Evolutionary conservation across 208 protist genomes (phyloP).

Genomic region (Acanthamoeba sp.): DNA sequence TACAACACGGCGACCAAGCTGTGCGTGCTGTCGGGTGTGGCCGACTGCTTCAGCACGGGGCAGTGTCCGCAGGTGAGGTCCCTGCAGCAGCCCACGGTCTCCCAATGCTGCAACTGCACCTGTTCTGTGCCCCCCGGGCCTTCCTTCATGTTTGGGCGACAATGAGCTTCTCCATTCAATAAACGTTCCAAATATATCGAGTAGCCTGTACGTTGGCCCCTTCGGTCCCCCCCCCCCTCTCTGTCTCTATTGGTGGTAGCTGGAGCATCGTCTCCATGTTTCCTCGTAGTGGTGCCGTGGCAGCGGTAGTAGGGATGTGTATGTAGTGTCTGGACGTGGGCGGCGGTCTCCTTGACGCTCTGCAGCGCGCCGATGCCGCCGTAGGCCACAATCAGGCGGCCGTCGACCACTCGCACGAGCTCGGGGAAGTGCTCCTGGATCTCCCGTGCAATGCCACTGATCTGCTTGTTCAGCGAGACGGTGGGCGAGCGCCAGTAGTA

Average conservation of each 20-base stretch:
- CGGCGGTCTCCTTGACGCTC: slow-evolving; percentile 27
- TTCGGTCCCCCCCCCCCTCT: too few species aligned
- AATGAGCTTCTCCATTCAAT: too few species aligned
- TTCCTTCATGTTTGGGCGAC: too few species aligned
- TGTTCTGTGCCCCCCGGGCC: too few species aligned
- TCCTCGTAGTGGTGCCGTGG: too few species aligned
- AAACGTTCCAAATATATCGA: too few species aligned
- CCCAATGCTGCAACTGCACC: slow-evolving; percentile 55
- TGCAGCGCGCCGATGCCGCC: neutral
- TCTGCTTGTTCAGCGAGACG: neutral
- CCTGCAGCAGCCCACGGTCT: neutral
- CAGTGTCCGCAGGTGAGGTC: neutral
- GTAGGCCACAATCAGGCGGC: neutral
- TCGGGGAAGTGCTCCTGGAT: slow-evolving; percentile 45
- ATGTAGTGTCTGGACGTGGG: neutral
- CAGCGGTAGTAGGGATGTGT: too few species aligned
- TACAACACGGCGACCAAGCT: slow-evolving; percentile 15
- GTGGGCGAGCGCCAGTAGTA: neutral
- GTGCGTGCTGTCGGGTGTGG: slow-evolving; percentile 15
- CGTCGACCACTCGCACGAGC: neutral
- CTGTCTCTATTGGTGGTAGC: too few species aligned
- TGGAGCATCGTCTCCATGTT: too few species aligned
- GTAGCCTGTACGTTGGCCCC: too few species aligned
- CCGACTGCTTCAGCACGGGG: neutral
- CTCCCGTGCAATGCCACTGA: slow-evolving; percentile 31